Base-by-base conservation (phyloP, 768 basidiomycete genomes). In the Leccinum arenicola region DNA sequence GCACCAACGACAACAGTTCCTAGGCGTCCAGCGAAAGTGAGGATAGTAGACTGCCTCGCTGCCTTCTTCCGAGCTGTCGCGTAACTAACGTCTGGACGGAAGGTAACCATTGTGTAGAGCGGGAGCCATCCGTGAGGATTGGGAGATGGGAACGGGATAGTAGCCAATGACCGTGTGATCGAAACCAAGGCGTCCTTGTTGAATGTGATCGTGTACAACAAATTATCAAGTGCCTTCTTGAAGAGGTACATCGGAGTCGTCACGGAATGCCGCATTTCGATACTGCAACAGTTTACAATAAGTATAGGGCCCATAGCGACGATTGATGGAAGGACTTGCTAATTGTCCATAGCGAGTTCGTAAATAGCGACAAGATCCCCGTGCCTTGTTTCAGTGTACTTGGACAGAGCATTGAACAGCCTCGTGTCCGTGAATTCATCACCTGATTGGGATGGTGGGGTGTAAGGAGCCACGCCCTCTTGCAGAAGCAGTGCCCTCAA, bases 41-140 rank as follows among this genome's bases (percentile, higher is more conserved):
- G 76, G 55, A 91, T 79, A 31, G 70, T 73, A n/a, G 81, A 77
- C 76, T 99, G 96, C 70, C 80, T 76, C 60, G 74, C 78, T 57
- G 88, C 88, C 73, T 85, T 87, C 69, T 78, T 80, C 70, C 84
- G 82, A 21, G 88, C 95, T 52, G 85, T 86, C 57, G 87, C 85
- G 70, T 99, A 99, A 71, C 87, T 88, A 67, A 99, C 85, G 74
- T 98, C 96, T 53, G 94, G 93, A 45, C 96, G 84, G 78, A 99
- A 99, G 48, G 96, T 98, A 64, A 97, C 89, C 95, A 98, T 97
- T 35, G 93, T 93, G 74, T 99, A 99, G 52, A 96, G 80, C 58
- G 93, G 91, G 54, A 95, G 82, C 95, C 95, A 98, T 38, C 92
- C 94, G 63, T 72, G 70, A 48, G 87, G 88, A 60, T 78, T 74